These are phyloP conservation scores for Amyloporia xantha DNA, from an alignment of 768 basidiomycete genomes.

Conservation along the genomic window DNA sequence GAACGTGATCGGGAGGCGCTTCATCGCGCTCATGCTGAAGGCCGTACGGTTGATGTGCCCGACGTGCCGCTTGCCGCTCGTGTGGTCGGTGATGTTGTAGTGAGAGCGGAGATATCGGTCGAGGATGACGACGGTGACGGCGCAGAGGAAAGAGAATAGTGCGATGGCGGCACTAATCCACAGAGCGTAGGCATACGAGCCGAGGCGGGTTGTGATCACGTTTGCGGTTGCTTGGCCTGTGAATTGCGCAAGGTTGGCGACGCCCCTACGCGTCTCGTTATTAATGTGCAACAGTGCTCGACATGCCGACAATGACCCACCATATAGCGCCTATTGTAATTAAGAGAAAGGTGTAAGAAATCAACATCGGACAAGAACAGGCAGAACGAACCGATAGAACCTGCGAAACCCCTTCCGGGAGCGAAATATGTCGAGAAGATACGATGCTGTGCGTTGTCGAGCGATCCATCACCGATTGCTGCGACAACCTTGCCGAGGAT, in stretches of 20 bases:
- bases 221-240: slow-evolving; percentile 36
- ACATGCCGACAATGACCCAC: slow-evolving; percentile 9
- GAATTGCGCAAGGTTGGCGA: slow-evolving; percentile 36
- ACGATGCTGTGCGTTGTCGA: slow-evolving; percentile 38
- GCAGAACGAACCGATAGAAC: slow-evolving; percentile 26
- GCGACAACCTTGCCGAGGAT: slow-evolving; percentile 35
- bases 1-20: slow-evolving; percentile 31
- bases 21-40: slow-evolving; percentile 29
- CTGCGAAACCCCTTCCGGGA: slow-evolving; percentile 34
- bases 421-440: slow-evolving; percentile 40
- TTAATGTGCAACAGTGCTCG: neutral
- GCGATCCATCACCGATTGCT: slow-evolving; percentile 33
- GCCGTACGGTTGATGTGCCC: slow-evolving; percentile 15
- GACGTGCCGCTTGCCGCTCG: slow-evolving; percentile 25
- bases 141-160: slow-evolving; percentile 32
- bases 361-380: neutral
- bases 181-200: slow-evolving; percentile 35
- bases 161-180: slow-evolving; percentile 36
- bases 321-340: slow-evolving; percentile 26
- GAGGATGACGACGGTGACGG: slow-evolving; percentile 29
- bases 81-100: slow-evolving; percentile 33
- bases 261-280: slow-evolving; percentile 20
- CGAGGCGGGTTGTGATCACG: slow-evolving; percentile 31
- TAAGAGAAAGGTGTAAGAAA: neutral
- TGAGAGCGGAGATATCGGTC: slow-evolving; percentile 29